Conservation (phyloP, 352 stramenopile species). For the Pythium vanterpoolii region DNA sequence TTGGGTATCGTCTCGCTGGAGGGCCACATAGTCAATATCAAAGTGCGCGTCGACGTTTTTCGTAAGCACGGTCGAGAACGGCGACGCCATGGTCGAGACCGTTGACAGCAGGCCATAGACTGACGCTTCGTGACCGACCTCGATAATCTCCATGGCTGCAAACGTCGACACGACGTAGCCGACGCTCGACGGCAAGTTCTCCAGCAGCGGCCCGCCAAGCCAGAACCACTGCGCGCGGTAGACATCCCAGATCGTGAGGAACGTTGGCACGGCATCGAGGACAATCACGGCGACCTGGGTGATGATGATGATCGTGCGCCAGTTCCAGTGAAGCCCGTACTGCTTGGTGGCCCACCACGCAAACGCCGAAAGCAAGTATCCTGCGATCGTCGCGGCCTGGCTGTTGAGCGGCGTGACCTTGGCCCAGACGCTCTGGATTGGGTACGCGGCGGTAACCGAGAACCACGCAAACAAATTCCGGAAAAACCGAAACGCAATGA, state of each 20-base stretch:
- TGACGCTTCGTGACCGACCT: conserved; percentile 29
- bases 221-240: conserved; percentile 27
- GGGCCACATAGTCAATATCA: conserved; percentile 15
- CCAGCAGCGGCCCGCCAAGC: conserved; percentile 25
- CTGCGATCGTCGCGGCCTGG: conserved; percentile 22
- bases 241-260: conserved; percentile 31
- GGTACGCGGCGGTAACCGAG: conserved; percentile 20
- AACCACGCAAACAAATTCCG: conserved; percentile 26
- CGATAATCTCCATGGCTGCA: conserved; percentile 28
- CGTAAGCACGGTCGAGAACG: conserved; percentile 28
- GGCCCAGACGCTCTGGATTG: conserved; percentile 28
- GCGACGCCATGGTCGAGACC: conserved; percentile 22
- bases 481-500: conserved; percentile 31
- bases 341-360: conserved; percentile 8
- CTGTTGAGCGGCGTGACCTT: conserved; percentile 31
- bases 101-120: conserved; percentile 29
- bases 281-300: conserved; percentile 20
- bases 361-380: conserved; percentile 5
- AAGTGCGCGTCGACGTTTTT: conserved; percentile 30
- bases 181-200: conserved; percentile 23
- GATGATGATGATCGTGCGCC: conserved; percentile 21
- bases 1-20: conserved; percentile 21
- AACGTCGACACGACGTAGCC: conserved; percentile 30
- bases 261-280: conserved; percentile 26
- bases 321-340: conserved; percentile 26